Conservation (phyloP, 2,329 filamentous ascomycete genomes). For the Orbilia quercus region DNA sequence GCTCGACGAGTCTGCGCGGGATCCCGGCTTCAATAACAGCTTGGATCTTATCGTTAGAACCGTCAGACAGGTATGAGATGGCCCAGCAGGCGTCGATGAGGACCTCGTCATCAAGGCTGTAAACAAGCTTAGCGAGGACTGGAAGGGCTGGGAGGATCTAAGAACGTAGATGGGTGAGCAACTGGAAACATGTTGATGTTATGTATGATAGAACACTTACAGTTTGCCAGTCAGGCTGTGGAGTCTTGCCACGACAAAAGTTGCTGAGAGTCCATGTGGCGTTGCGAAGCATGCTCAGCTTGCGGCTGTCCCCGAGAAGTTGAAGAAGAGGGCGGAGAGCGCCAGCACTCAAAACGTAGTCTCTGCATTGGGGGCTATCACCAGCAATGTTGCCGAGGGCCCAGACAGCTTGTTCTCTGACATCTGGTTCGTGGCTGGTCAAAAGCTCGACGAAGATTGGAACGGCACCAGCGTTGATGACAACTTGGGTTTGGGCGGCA, state of each 20-base stretch:
- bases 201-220: slow-evolving; percentile 69
- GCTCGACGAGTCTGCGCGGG: slow-evolving; percentile 92
- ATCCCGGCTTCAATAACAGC: slow-evolving; percentile 98
- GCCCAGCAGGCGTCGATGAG: slow-evolving; percentile 99
- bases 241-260: slow-evolving; percentile 99
- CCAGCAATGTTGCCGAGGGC: slow-evolving; percentile 98
- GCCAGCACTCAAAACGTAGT: slow-evolving; percentile 92
- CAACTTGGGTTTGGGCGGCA: slow-evolving; percentile 95
- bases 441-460: slow-evolving; percentile 98
- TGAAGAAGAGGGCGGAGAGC: slow-evolving; percentile 89
- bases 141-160: slow-evolving; percentile 95
- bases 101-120: slow-evolving; percentile 97
- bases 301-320: slow-evolving; percentile 94
- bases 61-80: slow-evolving; percentile 97
- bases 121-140: slow-evolving; percentile 95
- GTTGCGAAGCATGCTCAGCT: slow-evolving; percentile 98
- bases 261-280: slow-evolving; percentile 99
- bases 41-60: slow-evolving; percentile 99
- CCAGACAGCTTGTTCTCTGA: slow-evolving; percentile 98
- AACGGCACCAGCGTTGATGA: slow-evolving; percentile 97
- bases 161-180: slow-evolving; percentile 56
- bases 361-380: slow-evolving; percentile 95
- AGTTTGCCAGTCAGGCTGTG: slow-evolving; percentile 96
- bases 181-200: background rate
- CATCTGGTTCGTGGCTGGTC: slow-evolving; percentile 94